Base-by-base conservation (phyloP, 176 grass and related monocot species). In the Phragmites australis region DNA sequence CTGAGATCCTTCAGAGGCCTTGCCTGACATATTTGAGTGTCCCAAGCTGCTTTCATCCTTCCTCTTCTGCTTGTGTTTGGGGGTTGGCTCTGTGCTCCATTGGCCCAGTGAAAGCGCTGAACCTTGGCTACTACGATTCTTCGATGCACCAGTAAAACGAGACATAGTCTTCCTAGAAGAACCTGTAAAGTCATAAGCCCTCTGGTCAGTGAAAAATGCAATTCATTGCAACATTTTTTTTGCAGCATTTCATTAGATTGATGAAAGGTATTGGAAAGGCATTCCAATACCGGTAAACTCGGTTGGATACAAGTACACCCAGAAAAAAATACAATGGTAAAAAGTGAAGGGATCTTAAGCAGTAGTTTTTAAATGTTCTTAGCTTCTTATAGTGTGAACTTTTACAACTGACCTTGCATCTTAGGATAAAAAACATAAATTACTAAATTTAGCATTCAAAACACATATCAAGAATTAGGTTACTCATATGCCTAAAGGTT, bases 131-230 rank as follows among this genome's bases (percentile, higher is more conserved):
- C 84, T 93, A 45, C 23, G 72, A 21, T 90, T 83, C 73, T 85
- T 88, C 1, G 58, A 79, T 19, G 51, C 29, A 5, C 82, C n/a
- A 15, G 44, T 84, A 42, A 87, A 85, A 53, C 63, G 74, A 73
- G 85, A 90, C 74, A 62, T 87, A 10, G 81, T 85, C 82, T 85
- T 93, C 50, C 63, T 75, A 23, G 50, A 87, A 77, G 75, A 86
- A 83, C 82, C 85, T 85, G 54, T 9, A 52, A 71, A 9, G 37
- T 25, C 21, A 80, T 51, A 32, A 16, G 18, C 31, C 78, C 5
- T 52, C 34, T 17, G 19, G 18, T 81, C 49, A 81, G 52, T 30
- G 29, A 48, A 18, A 12, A 46, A 34, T 32, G n/a, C 8, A 19
- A 11, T 45, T 59, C 63, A 19, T 39, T 7, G 0, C 30, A 52